Evolutionary conservation across 75 land plant genomes (phyloP), one percentile per base, ranked within the genome.

Genomic region (Pinus taeda): DNA sequence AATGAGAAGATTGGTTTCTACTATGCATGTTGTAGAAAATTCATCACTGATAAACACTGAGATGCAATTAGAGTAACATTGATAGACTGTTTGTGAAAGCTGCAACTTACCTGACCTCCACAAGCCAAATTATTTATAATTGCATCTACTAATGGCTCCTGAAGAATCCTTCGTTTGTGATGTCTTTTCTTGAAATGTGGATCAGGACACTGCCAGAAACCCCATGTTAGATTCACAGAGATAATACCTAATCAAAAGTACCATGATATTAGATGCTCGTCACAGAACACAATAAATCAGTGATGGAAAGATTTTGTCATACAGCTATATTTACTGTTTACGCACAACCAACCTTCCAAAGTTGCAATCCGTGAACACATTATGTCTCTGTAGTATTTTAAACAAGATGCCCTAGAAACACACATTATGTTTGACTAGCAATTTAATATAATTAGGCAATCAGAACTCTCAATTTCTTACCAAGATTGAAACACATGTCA

Each of bases 131-230:
- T 75, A 36, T 84, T 81, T 24, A 82, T 74, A 36, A 97, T 89
- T 3, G 89, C 85, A 71, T 94, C 92, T 22, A 91, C 90, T 59
- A 97, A 80, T 45, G 87, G 82, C 74, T 84, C 88, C 79, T 97
- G 98, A 33, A 97, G 81, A 57, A 92, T 90, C 70, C 98, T 85
- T 78, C 98, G 85, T 76, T 94, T 97, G 79, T 80, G 93, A 79
- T 97, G 95, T 71, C 85, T 86, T 75, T 81, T 80, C 86, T 97
- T 94, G 76, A 94, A 97, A 82, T 94, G 93, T 45, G 99, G 99
- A 81, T 97, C 99, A 57, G 98, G 99, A 79, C 98, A 97, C 97
- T 96, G 85, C 71, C 73, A 30, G 24, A 29, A 80, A 14, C 22
- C 60, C 29, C 26, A 45, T 6, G 18, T 36, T 24, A 22, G 36